These are phyloP conservation scores for Apostasia ramifera DNA, from an alignment of 106 monocot genomes.

Conservation along the genomic window DNA sequence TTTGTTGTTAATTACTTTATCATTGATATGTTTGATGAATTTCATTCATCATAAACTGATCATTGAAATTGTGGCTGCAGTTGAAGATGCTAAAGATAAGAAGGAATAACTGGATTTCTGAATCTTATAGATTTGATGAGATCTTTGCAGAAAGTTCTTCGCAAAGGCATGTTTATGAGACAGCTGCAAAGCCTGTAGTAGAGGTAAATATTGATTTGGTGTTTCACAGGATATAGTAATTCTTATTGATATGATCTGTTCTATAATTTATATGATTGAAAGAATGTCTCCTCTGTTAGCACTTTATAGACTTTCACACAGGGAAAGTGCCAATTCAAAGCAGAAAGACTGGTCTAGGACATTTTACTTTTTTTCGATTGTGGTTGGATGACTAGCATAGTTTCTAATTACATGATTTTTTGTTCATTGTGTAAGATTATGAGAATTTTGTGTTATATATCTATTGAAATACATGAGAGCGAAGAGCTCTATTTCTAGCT, in stretches of 20 bases:
- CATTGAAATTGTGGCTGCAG: slow-evolving; percentile 29
- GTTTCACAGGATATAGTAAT: not conserved
- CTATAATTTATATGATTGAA: not conserved
- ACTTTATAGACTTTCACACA: no score
- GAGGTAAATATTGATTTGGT: slow-evolving; percentile 37
- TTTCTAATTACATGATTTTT: no score
- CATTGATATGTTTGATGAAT: not conserved
- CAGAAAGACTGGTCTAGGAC: no score
- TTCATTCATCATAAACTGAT: not conserved
- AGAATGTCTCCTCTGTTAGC: not conserved
- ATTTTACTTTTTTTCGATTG: no score
- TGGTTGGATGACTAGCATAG: no score
- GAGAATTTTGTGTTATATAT: no score
- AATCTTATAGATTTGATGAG: slow-evolving; percentile 74
- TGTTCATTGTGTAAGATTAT: no score
- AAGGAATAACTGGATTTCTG: slow-evolving; percentile 85
- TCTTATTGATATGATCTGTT: not conserved
- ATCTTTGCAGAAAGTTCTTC: slow-evolving; percentile 69
- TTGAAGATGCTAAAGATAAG: slow-evolving; percentile 59
- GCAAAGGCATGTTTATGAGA: slow-evolving; percentile 74
- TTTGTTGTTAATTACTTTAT: not conserved
- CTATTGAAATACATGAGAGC: no score
- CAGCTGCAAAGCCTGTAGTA: slow-evolving; percentile 75
- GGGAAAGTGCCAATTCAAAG: no score
- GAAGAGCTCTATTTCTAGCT: no score